Conservation (phyloP, 768 basidiomycete genomes). For the Lactarius sp. region DNA sequence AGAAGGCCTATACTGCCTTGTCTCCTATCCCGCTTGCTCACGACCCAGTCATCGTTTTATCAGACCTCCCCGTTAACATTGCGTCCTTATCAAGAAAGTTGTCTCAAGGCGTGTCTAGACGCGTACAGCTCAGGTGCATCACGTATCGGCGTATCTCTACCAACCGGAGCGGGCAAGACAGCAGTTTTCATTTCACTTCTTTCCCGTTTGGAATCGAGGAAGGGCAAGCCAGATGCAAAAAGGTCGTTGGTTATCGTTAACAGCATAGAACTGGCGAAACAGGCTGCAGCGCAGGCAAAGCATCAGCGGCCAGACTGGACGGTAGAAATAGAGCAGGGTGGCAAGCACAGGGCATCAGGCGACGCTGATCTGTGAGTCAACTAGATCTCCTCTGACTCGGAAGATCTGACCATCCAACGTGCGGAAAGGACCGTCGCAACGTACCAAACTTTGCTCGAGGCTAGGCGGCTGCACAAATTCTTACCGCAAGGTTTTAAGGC, state of each 20-base stretch:
- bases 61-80: slow-evolving; percentile 37
- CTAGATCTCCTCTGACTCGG: background rate
- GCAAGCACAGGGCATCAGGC: slow-evolving; percentile 68
- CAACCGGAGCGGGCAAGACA: slow-evolving; percentile 86
- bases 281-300: slow-evolving; percentile 71
- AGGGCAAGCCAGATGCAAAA: slow-evolving; percentile 40
- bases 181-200: slow-evolving; percentile 86
- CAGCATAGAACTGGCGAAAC: slow-evolving; percentile 82
- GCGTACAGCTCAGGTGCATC: slow-evolving; percentile 64
- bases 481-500: slow-evolving; percentile 61
- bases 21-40: background rate
- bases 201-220: slow-evolving; percentile 46
- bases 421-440: slow-evolving; percentile 73
- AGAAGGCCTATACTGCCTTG: background rate
- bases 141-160: slow-evolving; percentile 78
- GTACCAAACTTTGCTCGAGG: slow-evolving; percentile 74
- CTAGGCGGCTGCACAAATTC: slow-evolving; percentile 68
- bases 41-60: background rate
- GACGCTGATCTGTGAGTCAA: slow-evolving; percentile 72
- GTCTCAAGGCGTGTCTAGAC: slow-evolving; percentile 68
- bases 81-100: slow-evolving; percentile 86
- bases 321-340: slow-evolving; percentile 91
- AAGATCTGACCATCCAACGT: background rate
- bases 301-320: slow-evolving; percentile 63
- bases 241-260: slow-evolving; percentile 82